phyloP scores from a whole-genome alignment of 768 basidiomycete genomes.

The Suillus luteus region DNA sequence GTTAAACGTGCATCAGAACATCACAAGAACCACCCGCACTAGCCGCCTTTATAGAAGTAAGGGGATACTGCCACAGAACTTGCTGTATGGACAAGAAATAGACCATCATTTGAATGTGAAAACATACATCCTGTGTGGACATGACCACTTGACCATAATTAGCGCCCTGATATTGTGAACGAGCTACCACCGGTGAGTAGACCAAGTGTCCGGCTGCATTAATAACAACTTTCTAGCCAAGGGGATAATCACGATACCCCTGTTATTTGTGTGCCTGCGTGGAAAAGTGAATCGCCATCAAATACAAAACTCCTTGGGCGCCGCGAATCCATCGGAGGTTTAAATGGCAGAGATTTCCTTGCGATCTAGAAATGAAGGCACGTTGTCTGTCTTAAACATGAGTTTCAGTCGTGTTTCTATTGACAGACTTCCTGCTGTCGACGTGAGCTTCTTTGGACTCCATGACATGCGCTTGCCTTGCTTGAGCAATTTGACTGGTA shows the following conservation, averaged over 20 bases:
- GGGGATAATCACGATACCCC: background rate
- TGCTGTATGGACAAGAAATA: conserved; percentile 21
- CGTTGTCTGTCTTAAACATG: conserved; percentile 7
- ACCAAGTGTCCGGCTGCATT: background rate
- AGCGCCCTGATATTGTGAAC: background rate
- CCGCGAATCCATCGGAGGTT: background rate
- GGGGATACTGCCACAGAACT: conserved; percentile 15
- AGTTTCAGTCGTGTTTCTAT: conserved; percentile 9
- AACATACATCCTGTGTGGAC: background rate
- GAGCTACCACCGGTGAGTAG: background rate
- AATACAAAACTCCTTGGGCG: background rate
- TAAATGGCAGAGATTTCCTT: conserved; percentile 1
- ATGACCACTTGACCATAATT: background rate
- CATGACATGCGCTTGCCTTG: conserved; percentile 4
- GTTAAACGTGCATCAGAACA: conserved; percentile 57
- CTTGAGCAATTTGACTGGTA: background rate
- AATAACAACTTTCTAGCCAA: background rate
- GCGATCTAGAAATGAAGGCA: background rate
- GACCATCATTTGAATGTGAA: conserved; percentile 15
- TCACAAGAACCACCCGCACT: conserved; percentile 91
- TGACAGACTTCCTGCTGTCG: conserved; percentile 2
- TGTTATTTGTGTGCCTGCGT: conserved; percentile 3
- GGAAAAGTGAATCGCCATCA: background rate
- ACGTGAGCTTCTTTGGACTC: conserved; percentile 5
- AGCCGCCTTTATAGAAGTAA: conserved; percentile 22